Conservation (phyloP, 768 basidiomycete species). For the Gloeostereum incarnatum region DNA sequence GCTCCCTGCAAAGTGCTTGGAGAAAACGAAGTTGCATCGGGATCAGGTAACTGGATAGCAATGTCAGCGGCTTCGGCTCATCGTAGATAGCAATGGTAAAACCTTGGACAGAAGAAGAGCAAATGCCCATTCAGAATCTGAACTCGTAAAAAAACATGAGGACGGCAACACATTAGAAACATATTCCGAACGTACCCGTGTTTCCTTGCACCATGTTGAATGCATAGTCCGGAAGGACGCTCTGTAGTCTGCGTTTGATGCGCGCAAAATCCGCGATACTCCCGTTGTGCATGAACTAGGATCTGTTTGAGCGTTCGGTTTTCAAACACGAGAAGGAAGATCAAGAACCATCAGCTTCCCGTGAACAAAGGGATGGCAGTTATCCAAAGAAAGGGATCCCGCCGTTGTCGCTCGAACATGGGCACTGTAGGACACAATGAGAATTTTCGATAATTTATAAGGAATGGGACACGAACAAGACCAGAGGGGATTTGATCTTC, state of each 20-base stretch:
- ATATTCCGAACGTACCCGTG: constrained; percentile 47
- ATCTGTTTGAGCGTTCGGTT: constrained; percentile 2
- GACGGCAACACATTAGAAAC: constrained; percentile 1
- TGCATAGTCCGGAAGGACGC: constrained; percentile 67
- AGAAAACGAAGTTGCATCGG: constrained; percentile 67
- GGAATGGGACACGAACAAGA: constrained; percentile 55
- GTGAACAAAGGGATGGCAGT: constrained; percentile 92
- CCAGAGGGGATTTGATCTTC: constrained; percentile 92
- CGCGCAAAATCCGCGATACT: constrained; percentile 76
- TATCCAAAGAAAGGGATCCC: constrained; percentile 84
- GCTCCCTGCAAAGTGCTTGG: constrained; percentile 66
- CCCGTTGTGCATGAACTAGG: constrained; percentile 95
- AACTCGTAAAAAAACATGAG: not conserved
- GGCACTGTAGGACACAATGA: constrained; percentile 33
- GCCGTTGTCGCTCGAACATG: constrained; percentile 94
- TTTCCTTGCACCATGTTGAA: constrained; percentile 89
- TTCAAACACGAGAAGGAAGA: not conserved
- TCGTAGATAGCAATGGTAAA: constrained; percentile 1
- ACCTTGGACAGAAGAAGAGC: constrained; percentile 85
- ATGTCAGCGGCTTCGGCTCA: constrained; percentile 3
- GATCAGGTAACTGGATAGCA: constrained; percentile 59
- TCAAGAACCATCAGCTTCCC: constrained; percentile 80
- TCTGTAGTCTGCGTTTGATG: constrained; percentile 78
- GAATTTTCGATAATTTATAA: not conserved
- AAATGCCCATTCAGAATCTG: constrained; percentile 97